Percentiles rank a stretch among this genome's conserved stretches.
Evolutionary conservation across 805 yeast species (phyloP).

Genomic region (Wickerhamiella siamensis): DNA sequence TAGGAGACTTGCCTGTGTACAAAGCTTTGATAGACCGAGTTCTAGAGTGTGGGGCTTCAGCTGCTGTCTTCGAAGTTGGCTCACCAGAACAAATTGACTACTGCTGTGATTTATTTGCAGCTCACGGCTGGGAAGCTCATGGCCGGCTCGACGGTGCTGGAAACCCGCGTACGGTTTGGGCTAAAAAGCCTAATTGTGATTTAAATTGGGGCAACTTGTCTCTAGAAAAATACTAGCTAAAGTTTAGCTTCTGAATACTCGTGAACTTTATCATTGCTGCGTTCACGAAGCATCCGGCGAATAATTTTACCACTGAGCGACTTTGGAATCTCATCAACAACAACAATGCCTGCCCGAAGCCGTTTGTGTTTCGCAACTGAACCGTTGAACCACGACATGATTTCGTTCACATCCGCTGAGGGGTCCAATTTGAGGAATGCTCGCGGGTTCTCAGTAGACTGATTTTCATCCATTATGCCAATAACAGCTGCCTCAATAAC

Average conservation of each 20-base stretch:
- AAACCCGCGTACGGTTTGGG: conserved; percentile 18
- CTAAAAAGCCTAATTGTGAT: conserved; percentile 1
- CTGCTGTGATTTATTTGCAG: conserved; percentile 21
- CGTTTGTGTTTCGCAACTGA: conserved; percentile 24
- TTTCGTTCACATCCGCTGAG: conserved; percentile 13
- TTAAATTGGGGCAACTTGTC: too few species aligned
- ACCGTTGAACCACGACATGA: conserved; percentile 21
- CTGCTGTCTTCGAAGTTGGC: conserved; percentile 70
- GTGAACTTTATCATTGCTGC: conserved; percentile 9
- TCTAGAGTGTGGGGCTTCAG: conserved; percentile 31
- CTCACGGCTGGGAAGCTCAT: conserved; percentile 31
- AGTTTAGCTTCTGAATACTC: neutral
- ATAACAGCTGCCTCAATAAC: conserved; percentile 84
- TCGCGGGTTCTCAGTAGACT: conserved; percentile 45
- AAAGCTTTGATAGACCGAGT: conserved; percentile 36
- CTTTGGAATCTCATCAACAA: conserved; percentile 76
- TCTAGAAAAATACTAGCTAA: neutral
- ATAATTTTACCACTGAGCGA: conserved; percentile 87
- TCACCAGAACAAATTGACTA: conserved; percentile 38
- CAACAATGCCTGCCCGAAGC: conserved; percentile 35
- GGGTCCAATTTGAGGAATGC: conserved; percentile 21
- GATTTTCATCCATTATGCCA: conserved; percentile 55
- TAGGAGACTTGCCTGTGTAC: conserved; percentile 67
- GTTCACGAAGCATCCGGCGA: conserved; percentile 73
- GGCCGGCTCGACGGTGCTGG: conserved; percentile 15